Percentiles rank a stretch among this genome's conserved stretches.
phyloP scores from a whole-genome alignment of 2,329 filamentous ascomycete species.

The Cladophialophora psammophila region DNA sequence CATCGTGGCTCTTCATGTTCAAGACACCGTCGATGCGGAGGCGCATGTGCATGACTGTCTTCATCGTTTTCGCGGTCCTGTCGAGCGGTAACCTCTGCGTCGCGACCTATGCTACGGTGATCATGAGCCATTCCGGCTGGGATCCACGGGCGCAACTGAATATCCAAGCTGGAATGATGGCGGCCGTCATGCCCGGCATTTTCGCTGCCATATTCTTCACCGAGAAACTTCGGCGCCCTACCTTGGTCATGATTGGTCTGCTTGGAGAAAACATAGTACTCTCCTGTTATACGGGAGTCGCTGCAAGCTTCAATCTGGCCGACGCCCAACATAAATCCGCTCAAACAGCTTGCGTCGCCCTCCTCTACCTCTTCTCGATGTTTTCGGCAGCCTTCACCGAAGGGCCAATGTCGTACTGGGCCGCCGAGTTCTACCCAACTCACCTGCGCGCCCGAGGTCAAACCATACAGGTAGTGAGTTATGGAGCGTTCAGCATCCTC shows the following conservation, averaged over 20 bases:
- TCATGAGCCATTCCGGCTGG: background rate
- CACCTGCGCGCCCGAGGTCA: background rate
- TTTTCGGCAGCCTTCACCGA: background rate
- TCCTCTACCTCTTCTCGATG: background rate
- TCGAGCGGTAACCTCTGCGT: background rate
- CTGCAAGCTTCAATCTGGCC: background rate
- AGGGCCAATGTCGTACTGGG: background rate
- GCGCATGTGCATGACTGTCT: background rate
- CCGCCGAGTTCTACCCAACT: background rate
- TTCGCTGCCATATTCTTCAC: background rate
- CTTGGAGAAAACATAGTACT: background rate
- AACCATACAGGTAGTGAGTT: background rate
- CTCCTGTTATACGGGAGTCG: background rate
- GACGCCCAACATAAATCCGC: background rate
- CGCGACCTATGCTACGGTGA: background rate
- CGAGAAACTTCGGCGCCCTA: background rate
- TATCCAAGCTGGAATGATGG: background rate
- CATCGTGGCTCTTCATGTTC: background rate
- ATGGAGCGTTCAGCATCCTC: background rate
- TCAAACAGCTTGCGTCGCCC: background rate
- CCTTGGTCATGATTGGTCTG: background rate
- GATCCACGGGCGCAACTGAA: background rate
- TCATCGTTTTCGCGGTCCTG: background rate
- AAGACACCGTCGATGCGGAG: background rate
- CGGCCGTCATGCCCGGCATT: background rate